A percentile compares a stretch with the other conserved stretches of the same genome.
These are phyloP conservation scores for Polytrichum formosum DNA, from an alignment of 225 moss, liverwort and hornwort species.

Conservation along the genomic window DNA sequence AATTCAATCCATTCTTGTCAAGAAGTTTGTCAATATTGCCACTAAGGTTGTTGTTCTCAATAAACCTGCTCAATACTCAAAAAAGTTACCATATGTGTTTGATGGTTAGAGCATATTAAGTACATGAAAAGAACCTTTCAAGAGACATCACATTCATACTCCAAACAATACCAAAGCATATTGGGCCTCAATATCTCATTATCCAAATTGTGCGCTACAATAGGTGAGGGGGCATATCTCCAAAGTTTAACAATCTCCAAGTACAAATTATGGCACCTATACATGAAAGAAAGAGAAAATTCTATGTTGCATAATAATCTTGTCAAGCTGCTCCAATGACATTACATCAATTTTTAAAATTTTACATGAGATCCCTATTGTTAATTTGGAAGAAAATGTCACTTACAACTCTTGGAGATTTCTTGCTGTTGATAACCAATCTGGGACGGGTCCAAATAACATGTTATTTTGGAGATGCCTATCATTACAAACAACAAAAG, in stretches of 20 bases:
- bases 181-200: too few relatives aligned
- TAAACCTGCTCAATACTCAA: constrained; percentile 4
- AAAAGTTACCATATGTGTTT: too few relatives aligned
- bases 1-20: background rate
- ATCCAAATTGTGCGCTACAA: background rate
- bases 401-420: constrained; percentile 27
- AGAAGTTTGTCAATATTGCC: constrained; percentile 13
- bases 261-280: too few relatives aligned
- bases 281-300: too few relatives aligned
- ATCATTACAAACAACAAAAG: background rate
- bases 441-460: constrained; percentile 21
- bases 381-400: background rate
- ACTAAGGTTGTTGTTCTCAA: constrained; percentile 31
- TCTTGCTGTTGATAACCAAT: constrained; percentile 19
- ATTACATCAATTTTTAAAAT: too few relatives aligned
- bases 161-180: too few relatives aligned
- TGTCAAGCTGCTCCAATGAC: too few relatives aligned
- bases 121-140: too few relatives aligned
- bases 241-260: background rate
- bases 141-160: too few relatives aligned
- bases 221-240: background rate
- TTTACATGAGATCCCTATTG: background rate
- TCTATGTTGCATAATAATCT: too few relatives aligned
- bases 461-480: constrained; percentile 28
- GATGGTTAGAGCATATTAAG: too few relatives aligned